phyloP scores from a whole-genome alignment of 129 eudicot genomes.

The Tanacetum coccineum region DNA sequence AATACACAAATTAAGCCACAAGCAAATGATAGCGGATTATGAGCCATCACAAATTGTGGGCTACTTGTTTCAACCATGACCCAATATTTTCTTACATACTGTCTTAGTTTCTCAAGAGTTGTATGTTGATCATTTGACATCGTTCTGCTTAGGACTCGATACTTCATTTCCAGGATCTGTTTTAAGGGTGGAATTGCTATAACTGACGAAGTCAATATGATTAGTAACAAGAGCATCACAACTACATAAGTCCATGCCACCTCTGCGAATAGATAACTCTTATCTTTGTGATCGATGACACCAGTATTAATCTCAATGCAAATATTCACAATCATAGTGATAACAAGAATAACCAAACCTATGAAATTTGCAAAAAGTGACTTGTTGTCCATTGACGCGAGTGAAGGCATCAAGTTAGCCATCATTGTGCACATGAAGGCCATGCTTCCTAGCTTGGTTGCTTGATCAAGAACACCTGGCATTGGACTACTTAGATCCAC shows the following conservation, averaged over 20 bases:
- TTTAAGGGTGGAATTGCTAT: slow-evolving; percentile 25
- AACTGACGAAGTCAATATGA: slow-evolving; percentile 24
- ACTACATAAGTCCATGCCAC: slow-evolving; percentile 16
- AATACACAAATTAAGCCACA: neutral
- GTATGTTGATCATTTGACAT: neutral
- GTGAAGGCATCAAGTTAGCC: neutral
- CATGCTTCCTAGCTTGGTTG: slow-evolving; percentile 11
- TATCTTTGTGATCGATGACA: neutral
- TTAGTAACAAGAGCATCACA: slow-evolving; percentile 19
- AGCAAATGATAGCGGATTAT: slow-evolving; percentile 9
- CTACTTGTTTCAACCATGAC: slow-evolving; percentile 10
- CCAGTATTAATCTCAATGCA: slow-evolving; percentile 2
- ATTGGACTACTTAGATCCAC: slow-evolving; percentile 24
- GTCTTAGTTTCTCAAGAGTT: slow-evolving; percentile 17
- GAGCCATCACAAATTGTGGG: slow-evolving; percentile 19
- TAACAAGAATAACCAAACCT: neutral
- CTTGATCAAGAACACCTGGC: neutral
- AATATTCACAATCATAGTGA: slow-evolving; percentile 1
- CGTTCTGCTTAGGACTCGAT: slow-evolving; percentile 5
- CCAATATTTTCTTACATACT: slow-evolving; percentile 23
- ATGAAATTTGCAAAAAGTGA: slow-evolving; percentile 1
- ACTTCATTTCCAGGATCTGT: slow-evolving; percentile 22
- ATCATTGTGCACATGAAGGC: slow-evolving; percentile 11
- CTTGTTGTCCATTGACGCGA: neutral
- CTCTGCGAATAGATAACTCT: neutral